These are phyloP conservation scores for Sporopachydermia lactativora DNA, from an alignment of 805 yeast species.

Conservation along the genomic window DNA sequence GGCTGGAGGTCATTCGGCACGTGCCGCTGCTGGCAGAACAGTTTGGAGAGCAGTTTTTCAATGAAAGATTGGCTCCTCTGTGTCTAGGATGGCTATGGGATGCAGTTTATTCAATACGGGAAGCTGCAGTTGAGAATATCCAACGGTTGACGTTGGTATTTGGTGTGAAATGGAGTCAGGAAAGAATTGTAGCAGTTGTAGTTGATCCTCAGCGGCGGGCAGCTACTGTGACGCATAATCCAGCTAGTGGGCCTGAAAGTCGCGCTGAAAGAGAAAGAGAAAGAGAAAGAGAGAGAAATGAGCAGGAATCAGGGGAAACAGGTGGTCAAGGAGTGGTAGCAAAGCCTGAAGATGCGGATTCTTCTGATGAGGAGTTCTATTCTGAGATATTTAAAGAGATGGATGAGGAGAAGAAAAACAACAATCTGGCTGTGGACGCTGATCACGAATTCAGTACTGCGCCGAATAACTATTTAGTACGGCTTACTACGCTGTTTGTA, in stretches of 20 bases:
- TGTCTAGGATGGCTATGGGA: slow-evolving; percentile 86
- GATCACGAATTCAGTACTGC: slow-evolving; percentile 1
- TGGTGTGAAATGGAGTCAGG: slow-evolving; percentile 71
- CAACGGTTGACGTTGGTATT: slow-evolving; percentile 54
- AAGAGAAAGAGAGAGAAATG: slow-evolving; percentile 2
- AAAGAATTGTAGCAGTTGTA: slow-evolving; percentile 51
- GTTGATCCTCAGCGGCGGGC: slow-evolving; percentile 21
- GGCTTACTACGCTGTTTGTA: slow-evolving; percentile 67
- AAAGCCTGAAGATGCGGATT: background rate
- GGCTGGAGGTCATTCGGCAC: slow-evolving; percentile 75
- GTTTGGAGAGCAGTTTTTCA: slow-evolving; percentile 65
- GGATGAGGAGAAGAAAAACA: background rate
- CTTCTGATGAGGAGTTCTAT: background rate
- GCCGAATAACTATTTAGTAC: slow-evolving; percentile 21
- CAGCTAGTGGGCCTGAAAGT: background rate
- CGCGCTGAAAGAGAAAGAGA: slow-evolving; percentile 11
- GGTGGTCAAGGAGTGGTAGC: slow-evolving; percentile 9
- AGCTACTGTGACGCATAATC: background rate
- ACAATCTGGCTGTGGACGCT: background rate
- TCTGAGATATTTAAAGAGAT: background rate
- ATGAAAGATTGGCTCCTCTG: slow-evolving; percentile 60
- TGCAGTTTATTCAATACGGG: slow-evolving; percentile 71
- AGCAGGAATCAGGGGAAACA: slow-evolving; percentile 11
- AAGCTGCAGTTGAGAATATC: slow-evolving; percentile 64
- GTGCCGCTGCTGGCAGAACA: slow-evolving; percentile 73